These are phyloP conservation scores for Candida labiduridarum DNA, from an alignment of 1,139 yeast species.

Conservation along the genomic window DNA sequence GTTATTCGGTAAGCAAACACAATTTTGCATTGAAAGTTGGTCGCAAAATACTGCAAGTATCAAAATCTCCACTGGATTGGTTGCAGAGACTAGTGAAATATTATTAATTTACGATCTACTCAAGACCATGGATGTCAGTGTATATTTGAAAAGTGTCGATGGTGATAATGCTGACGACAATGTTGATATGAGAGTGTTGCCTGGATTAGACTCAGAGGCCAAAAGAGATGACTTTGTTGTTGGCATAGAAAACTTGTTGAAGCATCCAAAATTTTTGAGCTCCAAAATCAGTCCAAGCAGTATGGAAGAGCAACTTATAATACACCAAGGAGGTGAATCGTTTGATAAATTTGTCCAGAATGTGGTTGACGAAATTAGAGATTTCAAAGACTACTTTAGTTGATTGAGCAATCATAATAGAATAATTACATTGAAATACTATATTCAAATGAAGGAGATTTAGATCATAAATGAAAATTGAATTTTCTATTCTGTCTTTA, in stretches of 20 bases:
- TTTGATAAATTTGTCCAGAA: constrained; percentile 46
- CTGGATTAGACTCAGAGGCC: constrained; percentile 59
- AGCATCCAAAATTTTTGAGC: constrained; percentile 83
- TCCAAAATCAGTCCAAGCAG: constrained; percentile 68
- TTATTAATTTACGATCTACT: constrained; percentile 65
- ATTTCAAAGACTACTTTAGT: constrained; percentile 49
- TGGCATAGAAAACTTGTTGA: constrained; percentile 67
- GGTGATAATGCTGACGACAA: constrained; percentile 19
- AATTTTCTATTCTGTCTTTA: constrained; percentile 9
- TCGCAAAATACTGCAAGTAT: constrained; percentile 55
- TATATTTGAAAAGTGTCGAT: constrained; percentile 29
- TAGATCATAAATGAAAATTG: neutral
- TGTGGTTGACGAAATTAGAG: constrained; percentile 57
- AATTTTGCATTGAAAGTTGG: constrained; percentile 71
- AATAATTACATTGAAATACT: neutral
- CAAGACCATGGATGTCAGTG: constrained; percentile 48
- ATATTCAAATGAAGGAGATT: neutral
- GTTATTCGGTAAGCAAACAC: constrained; percentile 67
- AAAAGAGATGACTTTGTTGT: constrained; percentile 38
- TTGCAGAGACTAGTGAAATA: constrained; percentile 82
- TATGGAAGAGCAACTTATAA: constrained; percentile 60
- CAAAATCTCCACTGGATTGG: constrained; percentile 61
- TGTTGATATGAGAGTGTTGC: constrained; percentile 43
- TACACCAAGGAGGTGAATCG: constrained; percentile 47
- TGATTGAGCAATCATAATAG: constrained; percentile 1